Percentiles rank a stretch among this genome's conserved stretches.
Conservation (phyloP, 1,139 yeast species). For the Arxiozyma heterogenica region DNA sequence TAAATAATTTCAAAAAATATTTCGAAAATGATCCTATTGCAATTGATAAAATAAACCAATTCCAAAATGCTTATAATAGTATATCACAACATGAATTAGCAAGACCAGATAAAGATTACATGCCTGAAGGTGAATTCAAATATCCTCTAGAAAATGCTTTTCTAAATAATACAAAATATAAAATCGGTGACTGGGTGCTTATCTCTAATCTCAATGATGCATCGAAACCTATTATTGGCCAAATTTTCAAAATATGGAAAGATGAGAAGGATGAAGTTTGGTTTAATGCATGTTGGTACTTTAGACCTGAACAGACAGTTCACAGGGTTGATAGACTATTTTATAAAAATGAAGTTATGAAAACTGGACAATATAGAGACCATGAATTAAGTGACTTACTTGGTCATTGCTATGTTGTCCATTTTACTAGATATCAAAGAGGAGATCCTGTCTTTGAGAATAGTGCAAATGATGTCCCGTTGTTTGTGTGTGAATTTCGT, state of each 20-base stretch:
- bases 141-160: conserved; percentile 71
- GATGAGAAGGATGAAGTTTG: conserved; percentile 71
- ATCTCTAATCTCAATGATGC: conserved; percentile 80
- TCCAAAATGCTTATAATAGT: conserved; percentile 54
- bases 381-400: conserved; percentile 80
- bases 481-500: conserved; percentile 91
- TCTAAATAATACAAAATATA: conserved; percentile 61
- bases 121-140: conserved; percentile 61
- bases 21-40: conserved; percentile 48
- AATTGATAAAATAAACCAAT: conserved; percentile 48
- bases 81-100: conserved; percentile 62
- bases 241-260: conserved; percentile 87
- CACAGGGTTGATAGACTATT: conserved; percentile 84
- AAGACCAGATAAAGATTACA: conserved; percentile 73
- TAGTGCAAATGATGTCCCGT: conserved; percentile 66
- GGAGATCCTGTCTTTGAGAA: conserved; percentile 63
- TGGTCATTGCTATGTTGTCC: conserved; percentile 91
- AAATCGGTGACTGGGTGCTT: conserved; percentile 93
- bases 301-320: conserved; percentile 94
- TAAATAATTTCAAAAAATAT: conserved; percentile 63
- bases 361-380: conserved; percentile 94
- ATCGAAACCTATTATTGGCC: conserved; percentile 85
- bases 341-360: conserved; percentile 88
- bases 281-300: conserved; percentile 95
- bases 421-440: conserved; percentile 86